Conservation (phyloP, 108 stramenopile genomes). For the Pseudonitzschia delicatissima region DNA sequence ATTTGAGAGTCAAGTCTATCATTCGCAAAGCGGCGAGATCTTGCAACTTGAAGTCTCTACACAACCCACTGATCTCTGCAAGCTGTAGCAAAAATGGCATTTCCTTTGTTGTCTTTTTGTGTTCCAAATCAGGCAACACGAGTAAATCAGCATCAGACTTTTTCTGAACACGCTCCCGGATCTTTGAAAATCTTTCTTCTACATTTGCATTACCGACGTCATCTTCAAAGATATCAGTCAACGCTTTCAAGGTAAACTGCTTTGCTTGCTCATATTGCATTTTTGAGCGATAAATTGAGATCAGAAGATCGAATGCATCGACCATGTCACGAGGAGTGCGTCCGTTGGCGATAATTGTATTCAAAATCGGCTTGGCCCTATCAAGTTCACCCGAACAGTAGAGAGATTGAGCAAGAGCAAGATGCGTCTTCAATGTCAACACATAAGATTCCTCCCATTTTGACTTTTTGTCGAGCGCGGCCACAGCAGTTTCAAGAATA, state of each 20-base stretch:
- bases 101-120: conserved; percentile 7
- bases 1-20: conserved; percentile 11
- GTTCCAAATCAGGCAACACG: conserved; percentile 13
- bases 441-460: conserved; percentile 9
- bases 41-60: conserved; percentile 3
- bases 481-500: not conserved
- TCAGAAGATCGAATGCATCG: conserved; percentile 1
- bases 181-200: conserved; percentile 1
- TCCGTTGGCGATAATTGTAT: conserved; percentile 7
- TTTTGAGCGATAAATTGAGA: conserved; percentile 3
- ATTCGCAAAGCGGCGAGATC: conserved; percentile 13
- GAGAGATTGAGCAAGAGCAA: conserved; percentile 4
- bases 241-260: conserved; percentile 1
- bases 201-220: not conserved
- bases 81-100: conserved; percentile 17
- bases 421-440: not conserved
- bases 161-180: not conserved
- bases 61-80: conserved; percentile 12
- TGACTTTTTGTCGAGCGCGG: not conserved
- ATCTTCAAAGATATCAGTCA: conserved; percentile 5
- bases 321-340: conserved; percentile 2
- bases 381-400: conserved; percentile 3
- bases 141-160: conserved; percentile 17
- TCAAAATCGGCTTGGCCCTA: conserved; percentile 8
- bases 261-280: conserved; percentile 12